Evolutionary conservation across 345 rosid genomes (phyloP), one percentile per base, ranked within the genome.

Genomic region (Eucalyptus microcorys): DNA sequence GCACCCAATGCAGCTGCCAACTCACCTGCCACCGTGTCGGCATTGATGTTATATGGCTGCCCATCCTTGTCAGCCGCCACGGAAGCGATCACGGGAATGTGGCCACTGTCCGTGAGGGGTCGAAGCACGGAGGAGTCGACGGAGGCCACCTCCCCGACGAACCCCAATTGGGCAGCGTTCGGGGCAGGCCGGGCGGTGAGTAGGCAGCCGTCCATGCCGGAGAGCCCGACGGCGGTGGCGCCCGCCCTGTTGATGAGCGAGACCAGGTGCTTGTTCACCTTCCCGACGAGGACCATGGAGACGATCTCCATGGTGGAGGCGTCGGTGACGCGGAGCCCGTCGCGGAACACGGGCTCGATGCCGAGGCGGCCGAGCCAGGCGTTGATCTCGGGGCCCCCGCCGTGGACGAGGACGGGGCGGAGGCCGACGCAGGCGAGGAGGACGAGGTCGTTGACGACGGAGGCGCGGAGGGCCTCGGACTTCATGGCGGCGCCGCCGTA

Each of bases 401-500:
- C 99, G 87, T 97, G 99, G 88, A 97, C 99, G 16, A 97, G 94
- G 53, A 97, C 93, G 42, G 99, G 98, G 61, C 97, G 97, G 91
- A 97, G 98, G 76, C 99, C 99, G 2, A 97, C 97, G 88, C 95
- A 96, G 27, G 99, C 88, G 87, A 97, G 96, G 87, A 97, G 96
- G 47, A 97, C 99, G 52, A 95, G 96, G 87, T 97, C 98, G 88
- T 93, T 93, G 1, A 96, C 93, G 37, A 97, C 97, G 26, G 97
- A 95, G 49, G 96, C 94, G 90, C 93, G 95, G 49, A 96, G 97
- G 49, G 93, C 94, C 86, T 95, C 93, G 3, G 93, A 93, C 76
- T 95, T 97, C 99, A 98, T 97, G 91, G 99, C 99, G 43, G 98
- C 99, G 88, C 99, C 98, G 49, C 98, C 99, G 87, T 96, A 96